phyloP scores from a whole-genome alignment of 768 basidiomycete species.

The Mycena galericulata region DNA sequence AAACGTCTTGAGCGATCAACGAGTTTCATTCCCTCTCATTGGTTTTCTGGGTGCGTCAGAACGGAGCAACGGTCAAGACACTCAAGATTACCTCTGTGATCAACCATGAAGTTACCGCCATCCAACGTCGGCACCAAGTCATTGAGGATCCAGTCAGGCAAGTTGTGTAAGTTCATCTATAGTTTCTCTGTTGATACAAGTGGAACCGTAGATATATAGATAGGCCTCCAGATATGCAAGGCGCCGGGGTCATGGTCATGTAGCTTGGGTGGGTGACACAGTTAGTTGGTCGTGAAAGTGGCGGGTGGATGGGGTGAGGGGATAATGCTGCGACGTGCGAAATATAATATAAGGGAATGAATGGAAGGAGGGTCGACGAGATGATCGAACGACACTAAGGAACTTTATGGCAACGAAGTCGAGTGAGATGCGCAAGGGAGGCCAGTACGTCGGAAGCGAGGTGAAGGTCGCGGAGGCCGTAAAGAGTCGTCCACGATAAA shows the following conservation, averaged over 20 bases:
- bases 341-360: conserved; percentile 10
- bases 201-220: conserved; percentile 34
- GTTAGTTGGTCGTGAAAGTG: conserved; percentile 22
- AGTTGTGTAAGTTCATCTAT: conserved; percentile 26
- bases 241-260: conserved; percentile 5
- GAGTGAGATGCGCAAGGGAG: neutral
- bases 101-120: too few relatives aligned
- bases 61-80: too few relatives aligned
- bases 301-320: neutral
- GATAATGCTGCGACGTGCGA: neutral
- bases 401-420: neutral
- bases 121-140: too few relatives aligned
- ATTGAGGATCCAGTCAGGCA: too few relatives aligned
- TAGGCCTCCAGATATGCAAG: conserved; percentile 22
- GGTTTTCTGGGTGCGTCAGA: too few relatives aligned
- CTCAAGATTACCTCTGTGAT: too few relatives aligned
- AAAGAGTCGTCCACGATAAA: conserved; percentile 28
- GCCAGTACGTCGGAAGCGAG: neutral
- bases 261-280: conserved; percentile 4
- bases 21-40: too few relatives aligned
- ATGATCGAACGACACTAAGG: neutral
- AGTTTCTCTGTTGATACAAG: conserved; percentile 34
- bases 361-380: neutral
- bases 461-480: conserved; percentile 9
- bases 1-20: too few relatives aligned